Base-by-base conservation (phyloP, 192 early-diverging fungal species). In the Mortierella claussenii region DNA sequence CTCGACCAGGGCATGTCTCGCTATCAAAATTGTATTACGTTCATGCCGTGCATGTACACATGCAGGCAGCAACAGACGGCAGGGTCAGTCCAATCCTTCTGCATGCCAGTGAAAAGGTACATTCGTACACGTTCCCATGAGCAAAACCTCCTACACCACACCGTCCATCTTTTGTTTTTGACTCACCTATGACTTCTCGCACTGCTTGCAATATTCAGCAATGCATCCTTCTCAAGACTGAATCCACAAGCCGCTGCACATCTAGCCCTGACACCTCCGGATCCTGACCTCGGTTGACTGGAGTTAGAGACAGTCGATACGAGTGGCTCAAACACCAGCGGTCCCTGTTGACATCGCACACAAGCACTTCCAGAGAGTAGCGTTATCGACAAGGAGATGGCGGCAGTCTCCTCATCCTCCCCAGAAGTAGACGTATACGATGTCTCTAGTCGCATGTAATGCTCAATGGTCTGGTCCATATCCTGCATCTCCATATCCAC, bases 381-480 rank as follows among this genome's bases (percentile, higher is more conserved):
- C 11, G 73, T 56, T 40, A 49, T 36, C 1, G 73, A 40, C 7
- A 76, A 10, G 15, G 73, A 60, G 10, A 79, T 27, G 62, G 80
- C 55, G 53, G 66, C 20, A 59, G 79, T 55, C 54, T 76, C 58
- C 68, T 83, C 57, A 30, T 63, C 23, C 65, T 81, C n/a, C 36
- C 80, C 43, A 31, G 33, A 13, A 48, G 18, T 36, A 4, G 49
- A 6, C 15, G 36, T 4, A 10, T 32, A 58, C 0, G 36, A 18
- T 46, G 33, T 53, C 44, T 71, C 69, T 15, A 71, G 42, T 4
- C 30, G 34, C 59, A 76, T 62, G 31, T 67, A 76, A 13, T 51
- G 56, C 30, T 76, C 58, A 23, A 62, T 61, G 2, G 58, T 60
- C 31, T 76, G 50, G 8, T 76, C 63, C 73, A 67, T 57, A 8